Conservation (phyloP, 2,329 filamentous ascomycete species). For the Botrytis hyacinthi region DNA sequence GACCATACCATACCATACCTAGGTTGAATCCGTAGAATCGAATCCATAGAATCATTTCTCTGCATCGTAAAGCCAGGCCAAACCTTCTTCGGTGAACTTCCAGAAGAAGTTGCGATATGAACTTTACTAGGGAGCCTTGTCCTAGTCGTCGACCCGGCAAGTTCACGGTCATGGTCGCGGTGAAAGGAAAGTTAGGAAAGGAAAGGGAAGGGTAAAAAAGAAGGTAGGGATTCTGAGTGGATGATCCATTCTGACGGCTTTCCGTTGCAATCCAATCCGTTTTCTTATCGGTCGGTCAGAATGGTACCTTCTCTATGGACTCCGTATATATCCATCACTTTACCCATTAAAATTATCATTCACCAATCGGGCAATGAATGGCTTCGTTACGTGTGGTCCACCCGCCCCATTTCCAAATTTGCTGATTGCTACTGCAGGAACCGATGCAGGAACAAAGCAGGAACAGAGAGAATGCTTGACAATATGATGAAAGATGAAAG, state of each 20-base stretch:
- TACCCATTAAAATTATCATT: neutral
- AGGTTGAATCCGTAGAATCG: neutral
- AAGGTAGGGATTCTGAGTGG: conserved; percentile 15
- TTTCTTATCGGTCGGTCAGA: conserved; percentile 17
- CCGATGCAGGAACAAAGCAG: conserved; percentile 37
- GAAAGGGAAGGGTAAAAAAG: neutral
- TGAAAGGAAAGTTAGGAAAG: conserved; percentile 1
- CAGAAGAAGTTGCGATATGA: conserved; percentile 26
- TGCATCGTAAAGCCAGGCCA: neutral
- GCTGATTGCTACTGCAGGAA: conserved; percentile 32
- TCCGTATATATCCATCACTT: conserved; percentile 2
- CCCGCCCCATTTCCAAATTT: neutral
- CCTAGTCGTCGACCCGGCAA: neutral
- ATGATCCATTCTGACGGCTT: conserved; percentile 7
- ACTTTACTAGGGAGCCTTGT: conserved; percentile 11
- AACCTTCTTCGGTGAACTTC: conserved; percentile 28
- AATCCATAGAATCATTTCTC: conserved; percentile 4
- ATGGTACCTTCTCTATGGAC: neutral
- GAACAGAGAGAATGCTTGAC: conserved; percentile 26
- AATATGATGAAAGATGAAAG: conserved; percentile 9
- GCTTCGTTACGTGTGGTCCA: conserved; percentile 1
- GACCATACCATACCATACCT: neutral
- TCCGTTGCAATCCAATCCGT: neutral
- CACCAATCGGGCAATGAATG: conserved; percentile 24
- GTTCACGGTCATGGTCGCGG: conserved; percentile 13